These are phyloP conservation scores for Scleromitrula shiraiana DNA, from an alignment of 2,329 filamentous ascomycete species.

Conservation along the genomic window DNA sequence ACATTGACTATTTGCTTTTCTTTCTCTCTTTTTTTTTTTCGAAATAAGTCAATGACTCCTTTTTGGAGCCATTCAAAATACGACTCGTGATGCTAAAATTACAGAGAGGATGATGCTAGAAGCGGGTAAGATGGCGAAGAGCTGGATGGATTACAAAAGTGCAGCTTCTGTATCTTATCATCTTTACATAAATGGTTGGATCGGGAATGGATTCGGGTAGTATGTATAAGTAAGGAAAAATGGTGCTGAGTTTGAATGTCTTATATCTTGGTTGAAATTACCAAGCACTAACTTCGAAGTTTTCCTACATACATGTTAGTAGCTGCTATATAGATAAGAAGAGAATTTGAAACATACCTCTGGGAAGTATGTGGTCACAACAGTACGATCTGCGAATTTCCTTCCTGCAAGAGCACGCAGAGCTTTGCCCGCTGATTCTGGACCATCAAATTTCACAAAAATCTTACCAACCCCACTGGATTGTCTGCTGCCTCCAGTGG, in stretches of 20 bases:
- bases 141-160: not conserved
- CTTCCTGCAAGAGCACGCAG: constrained; percentile 84
- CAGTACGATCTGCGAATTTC: constrained; percentile 93
- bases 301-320: constrained; percentile 53
- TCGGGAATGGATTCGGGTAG: not conserved
- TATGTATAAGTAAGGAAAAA: not conserved
- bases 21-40: too few species aligned
- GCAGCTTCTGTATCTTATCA: not conserved
- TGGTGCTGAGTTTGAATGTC: not conserved
- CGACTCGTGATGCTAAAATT: constrained; percentile 11
- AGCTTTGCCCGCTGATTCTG: constrained; percentile 73
- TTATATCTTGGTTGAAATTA: constrained; percentile 14
- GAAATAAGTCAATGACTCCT: not conserved
- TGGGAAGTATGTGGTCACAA: constrained; percentile 92
- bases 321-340: constrained; percentile 21
- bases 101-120: constrained; percentile 6
- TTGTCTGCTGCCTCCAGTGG: constrained; percentile 72
- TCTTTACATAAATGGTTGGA: not conserved
- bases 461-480: constrained; percentile 94
- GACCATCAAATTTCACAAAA: constrained; percentile 82
- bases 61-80: not conserved
- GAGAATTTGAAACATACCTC: constrained; percentile 49
- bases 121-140: constrained; percentile 1
- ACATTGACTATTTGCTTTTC: not conserved
- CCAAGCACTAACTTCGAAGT: constrained; percentile 59